Percentiles rank a stretch among this genome's conserved stretches.
Evolutionary conservation across 2,329 filamentous ascomycete species (phyloP).

Genomic region (Botrytis squamosa): DNA sequence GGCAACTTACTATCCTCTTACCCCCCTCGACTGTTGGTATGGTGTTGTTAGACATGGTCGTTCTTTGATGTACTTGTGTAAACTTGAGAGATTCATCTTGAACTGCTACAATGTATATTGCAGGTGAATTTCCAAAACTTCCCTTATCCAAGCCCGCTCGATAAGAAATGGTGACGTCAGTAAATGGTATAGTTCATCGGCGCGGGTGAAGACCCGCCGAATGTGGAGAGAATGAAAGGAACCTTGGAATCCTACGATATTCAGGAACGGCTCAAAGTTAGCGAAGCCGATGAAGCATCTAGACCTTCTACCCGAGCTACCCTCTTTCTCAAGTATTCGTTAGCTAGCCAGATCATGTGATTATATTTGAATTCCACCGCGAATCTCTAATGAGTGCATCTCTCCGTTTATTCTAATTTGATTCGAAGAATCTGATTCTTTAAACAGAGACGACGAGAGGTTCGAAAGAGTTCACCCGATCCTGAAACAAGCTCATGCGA

Average conservation of each 20-base stretch:
- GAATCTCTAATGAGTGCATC: neutral
- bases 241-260: neutral
- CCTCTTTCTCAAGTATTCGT: neutral
- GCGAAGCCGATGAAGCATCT: neutral
- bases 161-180: neutral
- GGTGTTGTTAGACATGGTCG: neutral
- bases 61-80: neutral
- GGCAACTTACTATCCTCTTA: neutral
- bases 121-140: neutral
- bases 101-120: neutral
- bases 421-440: neutral
- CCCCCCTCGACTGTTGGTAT: neutral
- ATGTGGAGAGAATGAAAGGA: neutral
- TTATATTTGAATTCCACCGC: neutral
- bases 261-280: neutral
- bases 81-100: no score
- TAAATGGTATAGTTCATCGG: neutral
- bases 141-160: neutral
- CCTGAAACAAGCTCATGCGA: neutral
- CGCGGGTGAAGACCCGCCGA: neutral
- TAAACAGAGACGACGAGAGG: neutral
- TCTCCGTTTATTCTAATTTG: neutral
- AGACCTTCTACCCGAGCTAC: neutral
- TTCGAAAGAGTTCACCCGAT: neutral
- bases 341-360: neutral